Evolutionary conservation across 1,284 basidiomycete genomes (phyloP), one percentile per base, ranked within the genome.

Genomic region (Puccinia coronata): DNA sequence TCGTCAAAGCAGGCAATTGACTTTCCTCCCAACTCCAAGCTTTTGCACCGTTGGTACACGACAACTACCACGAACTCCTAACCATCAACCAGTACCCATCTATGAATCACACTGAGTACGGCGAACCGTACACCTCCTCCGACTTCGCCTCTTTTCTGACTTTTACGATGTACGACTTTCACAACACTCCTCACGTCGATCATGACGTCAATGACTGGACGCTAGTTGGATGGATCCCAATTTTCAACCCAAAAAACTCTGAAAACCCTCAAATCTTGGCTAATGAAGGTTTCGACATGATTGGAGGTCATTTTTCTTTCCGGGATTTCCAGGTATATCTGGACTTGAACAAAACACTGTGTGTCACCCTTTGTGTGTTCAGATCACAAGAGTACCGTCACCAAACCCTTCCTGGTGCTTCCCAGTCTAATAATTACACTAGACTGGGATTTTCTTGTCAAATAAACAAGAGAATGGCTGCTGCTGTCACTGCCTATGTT

Each of bases 391-490:
- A 57, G 20, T 57, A n/a, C 55, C 20, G 55, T 57, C 55, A 57
- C n/a, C 55, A n/a, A n/a, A n/a, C n/a, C n/a, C n/a, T n/a, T n/a
- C n/a, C n/a, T n/a, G n/a, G n/a, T n/a, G n/a, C n/a, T n/a, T n/a
- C n/a, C n/a, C n/a, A n/a, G n/a, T n/a, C n/a, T n/a, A n/a, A n/a
- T n/a, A n/a, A n/a, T n/a, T n/a, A n/a, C n/a, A n/a, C n/a, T n/a
- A n/a, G n/a, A n/a, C n/a, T n/a, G n/a, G n/a, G n/a, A n/a, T n/a
- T 57, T 31, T 57, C 55, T 57, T 57, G 55, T 57, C 55, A 57
- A 31, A 57, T 57, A 23, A 57, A 57, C 55, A 57, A 57, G 55
- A 57, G 20, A 57, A 57, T 57, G 55, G 55, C 55, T n/a, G 55
- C 55, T 57, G n/a, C n/a, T n/a, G n/a, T n/a, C n/a, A n/a, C n/a